Conservation (phyloP, 108 stramenopile genomes). For the Thalassiosira profunda region DNA sequence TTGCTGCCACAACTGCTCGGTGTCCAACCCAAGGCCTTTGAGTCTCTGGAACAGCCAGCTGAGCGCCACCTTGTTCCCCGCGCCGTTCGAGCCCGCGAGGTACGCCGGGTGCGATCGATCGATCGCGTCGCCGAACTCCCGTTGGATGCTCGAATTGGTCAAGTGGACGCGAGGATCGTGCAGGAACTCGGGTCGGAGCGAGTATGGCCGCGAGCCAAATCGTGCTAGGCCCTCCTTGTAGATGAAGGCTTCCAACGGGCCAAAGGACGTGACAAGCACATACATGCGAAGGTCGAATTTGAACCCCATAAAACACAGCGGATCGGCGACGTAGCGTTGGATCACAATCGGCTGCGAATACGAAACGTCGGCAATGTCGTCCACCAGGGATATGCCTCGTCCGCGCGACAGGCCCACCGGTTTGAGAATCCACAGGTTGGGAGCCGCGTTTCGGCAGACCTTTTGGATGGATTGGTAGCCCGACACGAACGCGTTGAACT, state of each 20-base stretch:
- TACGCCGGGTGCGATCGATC: slow-evolving; percentile 68
- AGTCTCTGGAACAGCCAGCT: slow-evolving; percentile 51
- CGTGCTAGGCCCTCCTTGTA: slow-evolving; percentile 86
- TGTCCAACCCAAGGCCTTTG: slow-evolving; percentile 23
- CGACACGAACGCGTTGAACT: slow-evolving; percentile 51
- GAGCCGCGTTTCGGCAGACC: neutral
- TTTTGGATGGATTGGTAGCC: slow-evolving; percentile 31
- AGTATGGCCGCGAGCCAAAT: slow-evolving; percentile 76
- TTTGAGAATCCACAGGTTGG: slow-evolving; percentile 84
- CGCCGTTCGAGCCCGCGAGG: slow-evolving; percentile 41
- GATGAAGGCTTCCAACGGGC: slow-evolving; percentile 82
- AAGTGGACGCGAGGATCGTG: slow-evolving; percentile 47
- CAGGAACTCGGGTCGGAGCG: slow-evolving; percentile 39
- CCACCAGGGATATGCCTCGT: slow-evolving; percentile 78
- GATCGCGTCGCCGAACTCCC: slow-evolving; percentile 62
- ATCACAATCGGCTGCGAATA: slow-evolving; percentile 74
- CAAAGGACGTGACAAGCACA: slow-evolving; percentile 88
- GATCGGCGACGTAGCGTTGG: slow-evolving; percentile 81
- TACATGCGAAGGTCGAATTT: slow-evolving; percentile 92
- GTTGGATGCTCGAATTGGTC: slow-evolving; percentile 71
- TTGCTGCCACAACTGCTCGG: slow-evolving; percentile 61
- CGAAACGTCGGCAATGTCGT: slow-evolving; percentile 64
- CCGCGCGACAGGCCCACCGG: slow-evolving; percentile 82
- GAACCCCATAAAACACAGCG: slow-evolving; percentile 77
- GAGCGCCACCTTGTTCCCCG: slow-evolving; percentile 39